These are phyloP conservation scores for Wallacemonas sp. DNA, from an alignment of 208 protist genomes.

Conservation along the genomic window DNA sequence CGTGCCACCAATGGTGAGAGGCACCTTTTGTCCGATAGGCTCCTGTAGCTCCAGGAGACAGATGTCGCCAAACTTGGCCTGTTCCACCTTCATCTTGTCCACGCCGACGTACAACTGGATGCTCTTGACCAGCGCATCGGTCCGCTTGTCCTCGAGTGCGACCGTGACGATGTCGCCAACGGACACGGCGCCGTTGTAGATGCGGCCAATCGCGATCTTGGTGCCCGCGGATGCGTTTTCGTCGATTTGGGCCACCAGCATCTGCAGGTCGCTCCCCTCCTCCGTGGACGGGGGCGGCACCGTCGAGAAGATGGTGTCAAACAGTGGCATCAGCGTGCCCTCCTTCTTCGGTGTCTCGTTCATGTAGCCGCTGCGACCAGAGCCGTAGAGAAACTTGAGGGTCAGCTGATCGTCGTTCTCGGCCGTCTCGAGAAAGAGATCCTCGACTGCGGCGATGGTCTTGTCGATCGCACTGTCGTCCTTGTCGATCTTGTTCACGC, in stretches of 20 bases:
- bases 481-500: slow-evolving; percentile 98
- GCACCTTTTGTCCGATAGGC: slow-evolving; percentile 84
- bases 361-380: slow-evolving; percentile 92
- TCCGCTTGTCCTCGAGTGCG: slow-evolving; percentile 74
- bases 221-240: slow-evolving; percentile 72
- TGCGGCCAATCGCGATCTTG: slow-evolving; percentile 93
- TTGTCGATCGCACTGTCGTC: slow-evolving; percentile 88
- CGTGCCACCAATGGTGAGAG: slow-evolving; percentile 88
- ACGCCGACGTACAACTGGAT: slow-evolving; percentile 89
- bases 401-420: slow-evolving; percentile 95
- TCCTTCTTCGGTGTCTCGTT: slow-evolving; percentile 69
- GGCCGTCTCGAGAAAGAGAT: slow-evolving; percentile 95
- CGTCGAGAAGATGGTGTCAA: slow-evolving; percentile 93
- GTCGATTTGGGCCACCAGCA: slow-evolving; percentile 96
- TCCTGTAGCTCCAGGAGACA: slow-evolving; percentile 84
- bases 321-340: slow-evolving; percentile 90
- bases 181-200: slow-evolving; percentile 90
- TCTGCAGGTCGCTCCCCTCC: slow-evolving; percentile 74
- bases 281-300: slow-evolving; percentile 72
- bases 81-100: slow-evolving; percentile 59
- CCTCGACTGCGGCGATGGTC: slow-evolving; percentile 94
- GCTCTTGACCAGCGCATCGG: slow-evolving; percentile 85
- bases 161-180: slow-evolving; percentile 88
- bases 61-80: slow-evolving; percentile 84
- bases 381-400: slow-evolving; percentile 96